Conservation (phyloP, 1,284 basidiomycete species). For the Puccinia hordei region DNA sequence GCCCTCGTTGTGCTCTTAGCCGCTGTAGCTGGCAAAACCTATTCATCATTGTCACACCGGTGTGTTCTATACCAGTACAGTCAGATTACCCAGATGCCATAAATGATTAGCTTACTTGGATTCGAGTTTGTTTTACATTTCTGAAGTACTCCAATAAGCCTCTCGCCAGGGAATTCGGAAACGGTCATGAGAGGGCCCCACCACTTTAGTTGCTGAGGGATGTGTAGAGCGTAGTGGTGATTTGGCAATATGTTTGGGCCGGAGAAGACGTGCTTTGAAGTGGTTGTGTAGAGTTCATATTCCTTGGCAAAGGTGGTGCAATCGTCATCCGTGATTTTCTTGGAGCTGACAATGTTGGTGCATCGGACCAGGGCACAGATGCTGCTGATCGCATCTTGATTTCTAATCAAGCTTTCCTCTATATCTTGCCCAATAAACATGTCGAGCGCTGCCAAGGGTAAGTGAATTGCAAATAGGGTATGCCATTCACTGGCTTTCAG, state of each 20-base stretch:
- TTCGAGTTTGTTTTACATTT: slow-evolving; percentile 19
- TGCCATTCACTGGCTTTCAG: too few species aligned
- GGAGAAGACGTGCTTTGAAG: background rate
- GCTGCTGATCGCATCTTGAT: too few species aligned
- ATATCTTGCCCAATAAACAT: too few species aligned
- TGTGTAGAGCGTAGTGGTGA: slow-evolving; percentile 1
- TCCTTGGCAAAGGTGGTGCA: background rate
- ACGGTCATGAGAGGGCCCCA: slow-evolving; percentile 15
- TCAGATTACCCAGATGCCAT: too few species aligned
- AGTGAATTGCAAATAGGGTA: too few species aligned
- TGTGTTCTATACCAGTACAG: too few species aligned
- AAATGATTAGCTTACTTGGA: too few species aligned
- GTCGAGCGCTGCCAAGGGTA: too few species aligned
- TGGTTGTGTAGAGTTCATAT: background rate
- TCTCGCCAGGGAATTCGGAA: slow-evolving; percentile 4
- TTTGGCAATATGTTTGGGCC: background rate
- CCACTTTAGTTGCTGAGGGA: background rate
- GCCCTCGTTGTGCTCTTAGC: too few species aligned
- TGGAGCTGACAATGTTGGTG: slow-evolving; percentile 19
- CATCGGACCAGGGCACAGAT: slow-evolving; percentile 43
- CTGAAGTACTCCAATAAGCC: slow-evolving; percentile 11
- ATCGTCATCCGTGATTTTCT: background rate
- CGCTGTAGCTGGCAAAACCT: too few species aligned
- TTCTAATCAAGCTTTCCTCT: too few species aligned
- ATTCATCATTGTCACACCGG: too few species aligned